Evolutionary conservation across 441 rosid genomes (phyloP).

Genomic region (Populus hybrid): DNA sequence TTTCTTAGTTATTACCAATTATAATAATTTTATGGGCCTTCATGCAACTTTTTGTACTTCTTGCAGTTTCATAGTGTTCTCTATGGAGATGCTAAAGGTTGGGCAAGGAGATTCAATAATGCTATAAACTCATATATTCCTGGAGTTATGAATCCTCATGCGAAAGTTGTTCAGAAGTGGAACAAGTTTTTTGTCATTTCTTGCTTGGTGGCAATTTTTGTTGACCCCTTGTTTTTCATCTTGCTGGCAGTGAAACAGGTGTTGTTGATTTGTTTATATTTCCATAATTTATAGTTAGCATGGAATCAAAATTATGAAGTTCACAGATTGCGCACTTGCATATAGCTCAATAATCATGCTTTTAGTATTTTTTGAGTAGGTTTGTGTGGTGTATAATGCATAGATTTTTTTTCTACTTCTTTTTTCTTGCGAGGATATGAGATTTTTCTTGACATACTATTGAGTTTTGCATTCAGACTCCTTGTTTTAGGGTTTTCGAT

Average conservation of each 20-base stretch:
- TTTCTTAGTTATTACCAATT: neutral
- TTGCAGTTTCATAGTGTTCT: slow-evolving; percentile 63
- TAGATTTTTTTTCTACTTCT: neutral
- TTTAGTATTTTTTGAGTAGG: neutral
- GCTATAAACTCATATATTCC: slow-evolving; percentile 38
- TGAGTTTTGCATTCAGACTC: neutral
- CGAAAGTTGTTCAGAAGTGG: slow-evolving; percentile 62
- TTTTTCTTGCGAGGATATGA: neutral
- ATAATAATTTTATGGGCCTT: neutral
- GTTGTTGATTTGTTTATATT: slow-evolving; percentile 6
- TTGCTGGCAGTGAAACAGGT: slow-evolving; percentile 52
- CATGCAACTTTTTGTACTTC: slow-evolving; percentile 12
- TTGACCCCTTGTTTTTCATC: slow-evolving; percentile 86
- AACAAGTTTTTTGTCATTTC: slow-evolving; percentile 63
- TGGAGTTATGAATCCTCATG: slow-evolving; percentile 86
- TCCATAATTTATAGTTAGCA: neutral
- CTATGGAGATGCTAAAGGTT: slow-evolving; percentile 82
- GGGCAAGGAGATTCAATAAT: slow-evolving; percentile 57
- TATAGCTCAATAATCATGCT: neutral
- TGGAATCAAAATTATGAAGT: neutral
- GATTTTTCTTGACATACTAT: neutral
- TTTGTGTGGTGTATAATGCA: neutral
- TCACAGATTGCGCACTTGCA: neutral
- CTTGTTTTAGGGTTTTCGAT: neutral
- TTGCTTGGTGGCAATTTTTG: slow-evolving; percentile 70